Percentiles rank a stretch among this genome's conserved stretches.
Evolutionary conservation across 805 yeast genomes (phyloP).

Genomic region (Metschnikowia rubicola): DNA sequence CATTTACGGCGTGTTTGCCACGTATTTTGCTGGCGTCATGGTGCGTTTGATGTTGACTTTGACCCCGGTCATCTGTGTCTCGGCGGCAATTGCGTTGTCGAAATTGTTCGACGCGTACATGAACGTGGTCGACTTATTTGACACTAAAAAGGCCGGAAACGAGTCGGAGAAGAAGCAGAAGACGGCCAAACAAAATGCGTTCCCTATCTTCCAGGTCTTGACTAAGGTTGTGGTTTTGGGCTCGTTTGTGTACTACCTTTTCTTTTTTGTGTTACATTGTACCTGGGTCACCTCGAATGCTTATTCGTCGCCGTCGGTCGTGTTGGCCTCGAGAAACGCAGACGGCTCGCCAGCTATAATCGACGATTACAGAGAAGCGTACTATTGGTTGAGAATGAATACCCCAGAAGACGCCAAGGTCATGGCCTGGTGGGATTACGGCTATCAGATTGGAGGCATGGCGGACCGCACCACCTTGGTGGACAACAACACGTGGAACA

Average conservation of each 20-base stretch:
- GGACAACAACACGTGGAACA: constrained; percentile 99
- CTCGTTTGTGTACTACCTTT: constrained; percentile 70
- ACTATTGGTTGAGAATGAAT: constrained; percentile 98
- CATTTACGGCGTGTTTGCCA: constrained; percentile 87
- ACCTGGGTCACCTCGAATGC: constrained; percentile 97
- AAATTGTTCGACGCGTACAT: constrained; percentile 79
- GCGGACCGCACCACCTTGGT: constrained; percentile 98
- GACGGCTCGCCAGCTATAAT: constrained; percentile 84
- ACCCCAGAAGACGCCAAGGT: constrained; percentile 94
- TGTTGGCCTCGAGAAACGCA: constrained; percentile 73
- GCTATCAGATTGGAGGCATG: constrained; percentile 99
- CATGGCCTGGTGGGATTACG: constrained; percentile 99
- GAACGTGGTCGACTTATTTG: constrained; percentile 50
- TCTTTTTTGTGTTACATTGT: constrained; percentile 85
- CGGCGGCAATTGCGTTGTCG: constrained; percentile 86
- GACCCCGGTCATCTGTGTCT: constrained; percentile 93
- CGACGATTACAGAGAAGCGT: constrained; percentile 98
- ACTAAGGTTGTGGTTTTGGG: constrained; percentile 62
- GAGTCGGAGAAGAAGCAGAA: constrained; percentile 2
- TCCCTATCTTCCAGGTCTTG: constrained; percentile 35
- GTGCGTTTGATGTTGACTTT: constrained; percentile 94
- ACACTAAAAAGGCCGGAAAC: constrained; percentile 1
- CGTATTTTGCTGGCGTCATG: constrained; percentile 99
- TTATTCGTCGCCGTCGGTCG: constrained; percentile 97
- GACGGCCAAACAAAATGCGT: constrained; percentile 7